Percentiles rank a stretch among this genome's conserved stretches.
Conservation (phyloP, 2,329 filamentous ascomycete genomes). For the Pochonia chlamydosporia region DNA sequence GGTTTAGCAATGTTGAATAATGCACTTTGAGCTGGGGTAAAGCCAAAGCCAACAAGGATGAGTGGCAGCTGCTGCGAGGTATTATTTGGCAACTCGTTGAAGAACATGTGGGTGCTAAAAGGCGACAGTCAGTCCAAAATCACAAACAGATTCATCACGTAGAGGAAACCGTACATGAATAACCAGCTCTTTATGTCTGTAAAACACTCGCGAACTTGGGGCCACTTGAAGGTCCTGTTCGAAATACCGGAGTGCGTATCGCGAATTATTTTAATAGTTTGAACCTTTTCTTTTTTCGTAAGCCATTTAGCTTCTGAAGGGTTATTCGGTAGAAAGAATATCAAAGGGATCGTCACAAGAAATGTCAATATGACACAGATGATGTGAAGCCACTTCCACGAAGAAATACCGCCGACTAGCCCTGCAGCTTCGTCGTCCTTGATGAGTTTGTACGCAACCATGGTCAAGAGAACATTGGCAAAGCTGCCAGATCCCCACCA, state of each 20-base stretch:
- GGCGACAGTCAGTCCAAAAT: not conserved
- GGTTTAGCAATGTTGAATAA: constrained; percentile 20
- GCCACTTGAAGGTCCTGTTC: constrained; percentile 18
- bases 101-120: constrained; percentile 18
- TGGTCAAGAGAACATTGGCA: constrained; percentile 21
- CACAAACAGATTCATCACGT: not conserved
- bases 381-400: constrained; percentile 47
- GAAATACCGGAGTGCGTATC: constrained; percentile 15
- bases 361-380: constrained; percentile 50
- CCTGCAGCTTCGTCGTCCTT: constrained; percentile 11
- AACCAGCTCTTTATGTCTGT: constrained; percentile 17
- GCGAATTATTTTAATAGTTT: constrained; percentile 15
- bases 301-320: constrained; percentile 16
- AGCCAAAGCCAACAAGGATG: constrained; percentile 18
- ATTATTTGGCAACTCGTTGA: constrained; percentile 20
- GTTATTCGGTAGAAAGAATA: constrained; percentile 15
- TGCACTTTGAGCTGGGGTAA: constrained; percentile 18
- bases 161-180: constrained; percentile 5
- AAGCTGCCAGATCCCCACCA: constrained; percentile 23
- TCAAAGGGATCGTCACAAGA: constrained; percentile 8
- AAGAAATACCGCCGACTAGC: constrained; percentile 13
- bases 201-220: constrained; percentile 16
- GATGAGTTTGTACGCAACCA: constrained; percentile 22
- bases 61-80: constrained; percentile 19
- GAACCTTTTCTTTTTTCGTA: constrained; percentile 14